These are phyloP conservation scores for Rutidosis leptorrhynchoides DNA, from an alignment of 129 eudicot species.

Conservation along the genomic window DNA sequence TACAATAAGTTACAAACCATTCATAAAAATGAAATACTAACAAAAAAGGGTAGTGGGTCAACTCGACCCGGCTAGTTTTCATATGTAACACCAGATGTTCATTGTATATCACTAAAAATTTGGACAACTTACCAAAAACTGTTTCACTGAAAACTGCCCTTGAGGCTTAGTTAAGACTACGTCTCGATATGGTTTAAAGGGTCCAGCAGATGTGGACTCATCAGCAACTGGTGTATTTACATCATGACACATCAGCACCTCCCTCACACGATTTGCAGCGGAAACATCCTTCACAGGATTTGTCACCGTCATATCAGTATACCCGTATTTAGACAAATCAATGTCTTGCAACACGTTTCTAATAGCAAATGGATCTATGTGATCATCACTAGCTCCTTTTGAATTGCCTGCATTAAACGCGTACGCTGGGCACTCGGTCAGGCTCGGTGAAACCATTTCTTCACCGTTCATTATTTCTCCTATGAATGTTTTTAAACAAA, in stretches of 20 bases:
- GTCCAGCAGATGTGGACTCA: constrained; percentile 4
- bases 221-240: constrained; percentile 5
- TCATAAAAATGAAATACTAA: background rate
- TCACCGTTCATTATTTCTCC: background rate
- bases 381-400: background rate
- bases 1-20: too few species aligned
- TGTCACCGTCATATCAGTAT: too few species aligned
- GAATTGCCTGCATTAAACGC: background rate
- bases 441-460: background rate
- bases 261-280: too few species aligned
- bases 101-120: background rate
- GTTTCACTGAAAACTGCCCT: background rate
- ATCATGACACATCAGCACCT: background rate
- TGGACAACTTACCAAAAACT: background rate
- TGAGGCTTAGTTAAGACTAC: background rate
- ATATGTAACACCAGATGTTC: background rate
- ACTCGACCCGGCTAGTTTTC: background rate
- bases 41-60: background rate
- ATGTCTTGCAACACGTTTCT: too few species aligned
- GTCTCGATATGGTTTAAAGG: constrained; percentile 8
- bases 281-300: too few species aligned
- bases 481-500: background rate
- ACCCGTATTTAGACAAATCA: too few species aligned
- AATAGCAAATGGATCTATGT: background rate
- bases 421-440: background rate